Conservation (phyloP, 768 basidiomycete genomes). For the Hebeloma cylindrosporum region DNA sequence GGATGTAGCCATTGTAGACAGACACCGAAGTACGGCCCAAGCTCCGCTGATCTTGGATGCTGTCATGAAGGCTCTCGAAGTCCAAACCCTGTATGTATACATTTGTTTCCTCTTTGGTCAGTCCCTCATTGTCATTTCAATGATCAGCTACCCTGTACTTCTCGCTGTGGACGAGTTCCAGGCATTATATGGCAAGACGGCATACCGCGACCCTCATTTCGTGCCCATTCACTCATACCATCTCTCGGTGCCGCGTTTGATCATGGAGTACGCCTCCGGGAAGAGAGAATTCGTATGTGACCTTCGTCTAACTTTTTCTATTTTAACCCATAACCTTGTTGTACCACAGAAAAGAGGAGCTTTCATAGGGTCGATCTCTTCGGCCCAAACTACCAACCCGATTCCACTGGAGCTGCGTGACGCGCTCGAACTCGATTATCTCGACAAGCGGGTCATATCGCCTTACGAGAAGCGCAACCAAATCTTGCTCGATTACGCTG, state of each 20-base stretch:
- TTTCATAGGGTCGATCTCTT: constrained; percentile 68
- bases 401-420: constrained; percentile 65
- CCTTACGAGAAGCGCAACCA: constrained; percentile 58
- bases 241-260: constrained; percentile 71
- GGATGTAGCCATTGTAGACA: constrained; percentile 49
- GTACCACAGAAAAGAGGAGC: constrained; percentile 60
- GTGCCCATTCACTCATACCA: constrained; percentile 70
- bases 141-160: constrained; percentile 67
- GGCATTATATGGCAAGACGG: constrained; percentile 64
- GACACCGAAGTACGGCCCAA: constrained; percentile 39
- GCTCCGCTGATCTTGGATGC: constrained; percentile 57
- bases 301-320: not conserved
- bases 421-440: constrained; percentile 40
- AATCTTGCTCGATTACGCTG: constrained; percentile 50
- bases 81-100: constrained; percentile 60
- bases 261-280: constrained; percentile 81
- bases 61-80: constrained; percentile 59
- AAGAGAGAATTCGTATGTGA: constrained; percentile 64
- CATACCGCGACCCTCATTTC: constrained; percentile 76
- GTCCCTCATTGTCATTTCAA: not conserved
- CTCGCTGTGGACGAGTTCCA: constrained; percentile 90
- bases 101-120: not conserved
- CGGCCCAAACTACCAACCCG: constrained; percentile 57
- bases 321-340: constrained; percentile 2
- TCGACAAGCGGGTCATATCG: constrained; percentile 33